Evolutionary conservation across 305 asterid genomes (phyloP).

Genomic region (Coffea humblotiana): DNA sequence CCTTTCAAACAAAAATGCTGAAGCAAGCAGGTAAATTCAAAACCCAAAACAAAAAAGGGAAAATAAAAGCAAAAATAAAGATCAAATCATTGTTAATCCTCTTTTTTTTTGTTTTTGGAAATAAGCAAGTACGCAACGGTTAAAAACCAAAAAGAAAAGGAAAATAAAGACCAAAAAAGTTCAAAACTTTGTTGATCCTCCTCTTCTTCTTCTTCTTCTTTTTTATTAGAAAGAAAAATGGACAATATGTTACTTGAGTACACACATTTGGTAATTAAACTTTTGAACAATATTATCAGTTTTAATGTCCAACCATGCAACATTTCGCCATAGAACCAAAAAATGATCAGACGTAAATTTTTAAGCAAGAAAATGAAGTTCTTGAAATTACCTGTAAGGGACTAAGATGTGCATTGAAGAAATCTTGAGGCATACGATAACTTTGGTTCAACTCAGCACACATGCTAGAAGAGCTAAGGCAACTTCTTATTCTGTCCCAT

Average conservation of each 20-base stretch:
- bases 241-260: background rate
- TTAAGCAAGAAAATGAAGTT: background rate
- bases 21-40: background rate
- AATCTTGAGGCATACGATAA: slow-evolving; percentile 81
- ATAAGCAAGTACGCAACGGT: too few relatives aligned
- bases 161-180: too few relatives aligned
- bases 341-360: background rate
- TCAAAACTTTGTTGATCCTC: background rate
- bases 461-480: slow-evolving; percentile 64
- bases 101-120: background rate
- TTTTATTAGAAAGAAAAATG: background rate
- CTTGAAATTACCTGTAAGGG: slow-evolving; percentile 63
- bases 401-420: slow-evolving; percentile 70
- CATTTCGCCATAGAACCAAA: background rate
- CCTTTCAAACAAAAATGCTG: background rate
- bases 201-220: background rate
- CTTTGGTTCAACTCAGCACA: slow-evolving; percentile 78
- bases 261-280: background rate
- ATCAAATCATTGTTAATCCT: background rate
- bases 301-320: background rate
- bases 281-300: background rate
- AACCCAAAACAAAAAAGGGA: background rate
- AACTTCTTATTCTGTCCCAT: slow-evolving; percentile 78
- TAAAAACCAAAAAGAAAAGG: too few relatives aligned
- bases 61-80: too few relatives aligned